phyloP scores from a whole-genome alignment of 176 grass and related monocot species.

The Puya raimondii region DNA sequence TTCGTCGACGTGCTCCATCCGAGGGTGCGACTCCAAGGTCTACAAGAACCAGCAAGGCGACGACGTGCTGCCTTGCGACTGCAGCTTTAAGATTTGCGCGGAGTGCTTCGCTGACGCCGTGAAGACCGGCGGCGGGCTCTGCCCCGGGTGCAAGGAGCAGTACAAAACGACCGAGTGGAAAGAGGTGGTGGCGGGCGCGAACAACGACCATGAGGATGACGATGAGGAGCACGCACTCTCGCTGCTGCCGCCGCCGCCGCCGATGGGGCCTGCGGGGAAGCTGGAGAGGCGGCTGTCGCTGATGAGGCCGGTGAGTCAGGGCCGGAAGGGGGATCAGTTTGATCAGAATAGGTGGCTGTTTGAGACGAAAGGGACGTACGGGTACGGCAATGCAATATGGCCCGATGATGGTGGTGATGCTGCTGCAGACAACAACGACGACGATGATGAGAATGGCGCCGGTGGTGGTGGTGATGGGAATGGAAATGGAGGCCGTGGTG shows the following conservation, averaged over 20 bases:
- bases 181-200: constrained; percentile 42
- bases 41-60: constrained; percentile 50
- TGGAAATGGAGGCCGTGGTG: not conserved
- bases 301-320: constrained; percentile 34
- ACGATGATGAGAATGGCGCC: not conserved
- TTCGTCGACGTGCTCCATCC: constrained; percentile 43
- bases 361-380: constrained; percentile 74
- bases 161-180: constrained; percentile 80
- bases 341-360: constrained; percentile 91
- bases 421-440: not conserved
- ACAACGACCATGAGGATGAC: not conserved
- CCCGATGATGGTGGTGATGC: constrained; percentile 21
- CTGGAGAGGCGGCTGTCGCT: constrained; percentile 52
- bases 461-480: constrained; percentile 6
- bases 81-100: constrained; percentile 78
- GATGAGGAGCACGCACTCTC: constrained; percentile 31
- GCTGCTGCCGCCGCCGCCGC: constrained; percentile 26
- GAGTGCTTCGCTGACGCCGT: constrained; percentile 90
- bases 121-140: constrained; percentile 38
- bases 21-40: constrained; percentile 55
- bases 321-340: constrained; percentile 52
- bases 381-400: constrained; percentile 74
- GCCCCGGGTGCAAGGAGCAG: constrained; percentile 84
- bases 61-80: constrained; percentile 65
- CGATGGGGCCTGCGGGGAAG: constrained; percentile 15